Evolutionary conservation across 2,329 filamentous ascomycete genomes (phyloP).

Genomic region (Aspergillus japonicus): DNA sequence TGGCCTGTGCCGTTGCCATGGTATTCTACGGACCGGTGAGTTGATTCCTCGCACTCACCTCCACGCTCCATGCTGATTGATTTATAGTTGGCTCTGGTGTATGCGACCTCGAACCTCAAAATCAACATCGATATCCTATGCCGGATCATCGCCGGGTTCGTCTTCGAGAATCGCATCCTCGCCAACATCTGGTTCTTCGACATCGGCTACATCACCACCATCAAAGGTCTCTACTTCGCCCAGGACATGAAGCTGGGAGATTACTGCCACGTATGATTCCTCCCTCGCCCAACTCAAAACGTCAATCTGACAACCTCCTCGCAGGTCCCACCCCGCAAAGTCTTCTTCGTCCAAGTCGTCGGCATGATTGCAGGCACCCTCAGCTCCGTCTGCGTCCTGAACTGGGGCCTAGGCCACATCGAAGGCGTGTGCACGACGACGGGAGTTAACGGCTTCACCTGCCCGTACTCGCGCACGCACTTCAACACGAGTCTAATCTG

Average conservation of each 20-base stretch:
- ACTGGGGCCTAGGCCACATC: slow-evolving; percentile 47
- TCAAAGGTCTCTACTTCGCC: slow-evolving; percentile 29
- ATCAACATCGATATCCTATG: slow-evolving; percentile 32
- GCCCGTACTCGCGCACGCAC: slow-evolving; percentile 55
- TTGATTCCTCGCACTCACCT: not conserved
- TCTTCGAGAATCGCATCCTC: slow-evolving; percentile 33
- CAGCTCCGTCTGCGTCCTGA: slow-evolving; percentile 46
- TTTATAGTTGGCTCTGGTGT: slow-evolving; percentile 25
- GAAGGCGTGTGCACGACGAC: slow-evolving; percentile 52
- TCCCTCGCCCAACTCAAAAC: not conserved
- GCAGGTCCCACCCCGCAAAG: slow-evolving; percentile 43
- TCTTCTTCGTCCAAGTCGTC: slow-evolving; percentile 50
- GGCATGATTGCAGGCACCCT: slow-evolving; percentile 48
- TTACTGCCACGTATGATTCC: slow-evolving; percentile 21
- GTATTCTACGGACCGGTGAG: slow-evolving; percentile 26
- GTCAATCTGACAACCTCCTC: slow-evolving; percentile 24
- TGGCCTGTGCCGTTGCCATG: slow-evolving; percentile 23
- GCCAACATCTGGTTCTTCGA: slow-evolving; percentile 33
- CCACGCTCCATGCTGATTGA: not conserved
- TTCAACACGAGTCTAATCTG: slow-evolving; percentile 69
- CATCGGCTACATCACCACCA: slow-evolving; percentile 26
- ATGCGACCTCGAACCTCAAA: slow-evolving; percentile 27
- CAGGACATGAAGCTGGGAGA: slow-evolving; percentile 31
- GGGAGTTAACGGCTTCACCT: slow-evolving; percentile 57
- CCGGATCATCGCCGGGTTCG: slow-evolving; percentile 30